phyloP scores from a whole-genome alignment of 164 flowering plant genomes.

The Berberis vulgaris region DNA sequence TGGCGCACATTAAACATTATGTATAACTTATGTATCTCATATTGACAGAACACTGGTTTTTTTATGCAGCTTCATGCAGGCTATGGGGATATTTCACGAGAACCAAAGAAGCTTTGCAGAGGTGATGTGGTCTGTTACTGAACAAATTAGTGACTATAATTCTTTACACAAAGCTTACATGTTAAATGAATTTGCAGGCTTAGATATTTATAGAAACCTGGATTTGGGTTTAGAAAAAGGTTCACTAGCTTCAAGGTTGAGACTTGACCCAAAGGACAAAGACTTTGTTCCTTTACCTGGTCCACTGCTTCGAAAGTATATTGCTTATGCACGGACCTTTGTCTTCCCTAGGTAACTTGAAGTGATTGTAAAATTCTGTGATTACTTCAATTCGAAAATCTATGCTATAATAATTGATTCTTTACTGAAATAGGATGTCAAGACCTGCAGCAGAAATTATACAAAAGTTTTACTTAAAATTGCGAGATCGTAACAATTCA shows the following conservation, averaged over 20 bases:
- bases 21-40: not conserved
- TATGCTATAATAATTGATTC: slow-evolving; percentile 1
- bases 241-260: slow-evolving; percentile 71
- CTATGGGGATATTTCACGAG: slow-evolving; percentile 44
- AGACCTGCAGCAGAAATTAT: slow-evolving; percentile 87
- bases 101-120: slow-evolving; percentile 46
- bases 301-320: slow-evolving; percentile 87
- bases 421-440: slow-evolving; percentile 56
- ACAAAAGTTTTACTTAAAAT: slow-evolving; percentile 71
- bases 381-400: not conserved
- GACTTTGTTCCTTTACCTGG: slow-evolving; percentile 80
- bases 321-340: slow-evolving; percentile 88
- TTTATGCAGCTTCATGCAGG: slow-evolving; percentile 84
- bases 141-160: no score
- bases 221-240: slow-evolving; percentile 31
- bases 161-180: not conserved
- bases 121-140: slow-evolving; percentile 22
- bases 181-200: slow-evolving; percentile 26
- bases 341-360: slow-evolving; percentile 71
- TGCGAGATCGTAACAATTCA: slow-evolving; percentile 76
- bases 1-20: no score
- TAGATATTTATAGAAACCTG: slow-evolving; percentile 22
- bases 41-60: not conserved
- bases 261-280: slow-evolving; percentile 63
- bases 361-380: slow-evolving; percentile 4